Evolutionary conservation across 176 grass and related monocot species (phyloP), one percentile per base, ranked within the genome.

Genomic region (Themeda triandra): DNA sequence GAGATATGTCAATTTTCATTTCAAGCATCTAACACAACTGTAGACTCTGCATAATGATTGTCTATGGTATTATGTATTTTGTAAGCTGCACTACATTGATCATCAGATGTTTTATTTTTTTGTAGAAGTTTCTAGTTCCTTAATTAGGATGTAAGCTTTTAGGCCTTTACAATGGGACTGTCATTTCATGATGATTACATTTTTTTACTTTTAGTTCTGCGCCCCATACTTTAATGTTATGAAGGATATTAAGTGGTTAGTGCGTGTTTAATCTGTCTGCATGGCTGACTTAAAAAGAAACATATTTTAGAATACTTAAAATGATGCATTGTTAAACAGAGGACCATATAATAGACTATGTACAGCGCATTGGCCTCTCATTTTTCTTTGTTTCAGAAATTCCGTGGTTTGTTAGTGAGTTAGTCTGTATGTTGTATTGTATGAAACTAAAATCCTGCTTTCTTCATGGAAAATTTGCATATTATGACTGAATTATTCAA

Each of bases 401-500:
- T 51, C 28, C 39, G 19, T 62, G 75, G 19, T 66, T 49, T 79
- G 19, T 48, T 5, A 3, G 1, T 33, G 32, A 33, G 32, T 33
- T 33, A 33, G 29, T 83, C 40, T 79, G 3, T 14, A 25, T 48
- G 10, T 3, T 69, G 8, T 46, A 48, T 3, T 69, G 8, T 46
- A 48, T 69, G 56, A 49, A 81, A 4, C 33, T 23, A 64, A 41
- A 30, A 17, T 31, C n/a, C 37, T 33, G 36, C 54, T 67, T 72
- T 79, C 25, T 62, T 13, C 27, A 25, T 67, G 29, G 24, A 15
- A 69, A 80, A 27, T 53, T 69, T 60, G 39, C 56, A 36, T 77
- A 76, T 41, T 85, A 40, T 80, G 32, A 85, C 63, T 76, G 68
- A 69, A 62, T 18, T 76, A 49, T 71, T 19, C 32, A 69, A 77